Conservation (phyloP, 2,329 filamentous ascomycete genomes). For the Fusarium bulbicola region DNA sequence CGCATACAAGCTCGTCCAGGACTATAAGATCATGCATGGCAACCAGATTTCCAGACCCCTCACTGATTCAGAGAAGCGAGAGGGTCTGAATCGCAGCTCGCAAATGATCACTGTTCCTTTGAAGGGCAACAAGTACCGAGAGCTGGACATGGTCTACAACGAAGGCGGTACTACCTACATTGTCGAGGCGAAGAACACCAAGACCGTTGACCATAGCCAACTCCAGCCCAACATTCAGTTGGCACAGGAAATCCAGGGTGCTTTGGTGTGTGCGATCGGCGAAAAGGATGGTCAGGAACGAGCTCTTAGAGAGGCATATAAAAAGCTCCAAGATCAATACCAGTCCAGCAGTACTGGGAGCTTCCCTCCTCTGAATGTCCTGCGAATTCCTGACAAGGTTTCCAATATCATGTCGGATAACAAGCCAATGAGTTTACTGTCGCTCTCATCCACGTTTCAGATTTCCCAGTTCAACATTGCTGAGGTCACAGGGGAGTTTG, state of each 20-base stretch:
- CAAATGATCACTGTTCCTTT: not conserved
- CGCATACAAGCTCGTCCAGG: not conserved
- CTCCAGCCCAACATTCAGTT: fast-evolving
- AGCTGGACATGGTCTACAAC: not conserved
- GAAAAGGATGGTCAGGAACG: not conserved
- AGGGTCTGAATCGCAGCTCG: fast-evolving
- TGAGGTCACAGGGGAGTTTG: not conserved
- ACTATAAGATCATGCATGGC: not conserved
- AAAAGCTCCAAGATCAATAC: not conserved
- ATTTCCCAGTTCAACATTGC: not conserved
- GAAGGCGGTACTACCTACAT: not conserved
- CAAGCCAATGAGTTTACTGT: fast-evolving
- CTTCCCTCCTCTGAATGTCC: not conserved
- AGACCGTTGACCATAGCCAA: not conserved
- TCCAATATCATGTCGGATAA: not conserved
- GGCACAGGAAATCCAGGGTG: fast-evolving
- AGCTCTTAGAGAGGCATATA: not conserved
- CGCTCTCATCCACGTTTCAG: fast-evolving
- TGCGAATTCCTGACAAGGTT: not conserved
- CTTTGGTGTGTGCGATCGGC: not conserved
- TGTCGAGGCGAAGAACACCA: not conserved
- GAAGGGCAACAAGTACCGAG: not conserved
- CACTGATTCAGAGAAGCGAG: fast-evolving
- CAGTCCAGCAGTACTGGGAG: not conserved
- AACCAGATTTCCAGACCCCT: fast-evolving